phyloP scores from a whole-genome alignment of 2,329 filamentous ascomycete genomes.

The Aulographum hederae region DNA sequence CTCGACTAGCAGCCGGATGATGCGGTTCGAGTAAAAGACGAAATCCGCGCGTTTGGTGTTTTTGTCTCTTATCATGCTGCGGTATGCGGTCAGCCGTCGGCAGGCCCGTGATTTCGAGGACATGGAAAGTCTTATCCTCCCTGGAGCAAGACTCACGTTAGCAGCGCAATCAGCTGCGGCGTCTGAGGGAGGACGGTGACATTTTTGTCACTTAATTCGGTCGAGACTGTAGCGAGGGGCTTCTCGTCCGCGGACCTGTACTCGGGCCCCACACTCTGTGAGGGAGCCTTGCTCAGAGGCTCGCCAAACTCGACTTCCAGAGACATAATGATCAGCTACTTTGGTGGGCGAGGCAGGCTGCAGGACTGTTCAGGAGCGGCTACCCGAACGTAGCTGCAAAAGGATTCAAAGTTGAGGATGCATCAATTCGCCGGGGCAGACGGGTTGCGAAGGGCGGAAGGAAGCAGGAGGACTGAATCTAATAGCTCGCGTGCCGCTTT shows the following conservation, averaged over 20 bases:
- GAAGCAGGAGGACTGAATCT: too few relatives aligned
- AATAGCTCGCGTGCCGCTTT: too few relatives aligned
- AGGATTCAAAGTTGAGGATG: too few relatives aligned
- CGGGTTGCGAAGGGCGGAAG: too few relatives aligned
- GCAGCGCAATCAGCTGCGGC: conserved; percentile 85
- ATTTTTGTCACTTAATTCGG: conserved; percentile 62
- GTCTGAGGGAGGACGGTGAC: conserved; percentile 84
- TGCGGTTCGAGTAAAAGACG: conserved; percentile 97
- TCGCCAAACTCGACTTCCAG: background rate
- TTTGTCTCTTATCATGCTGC: conserved; percentile 85
- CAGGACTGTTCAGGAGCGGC: too few relatives aligned
- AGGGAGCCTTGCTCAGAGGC: conserved; percentile 17
- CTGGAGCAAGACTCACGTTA: conserved; percentile 55
- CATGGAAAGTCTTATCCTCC: conserved; percentile 1
- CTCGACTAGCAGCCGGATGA: conserved; percentile 90
- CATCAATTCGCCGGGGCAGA: too few relatives aligned
- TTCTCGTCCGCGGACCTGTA: conserved; percentile 64
- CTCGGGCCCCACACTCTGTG: conserved; percentile 56
- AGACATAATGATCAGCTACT: too few relatives aligned
- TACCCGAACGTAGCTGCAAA: too few relatives aligned
- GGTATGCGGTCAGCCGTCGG: background rate
- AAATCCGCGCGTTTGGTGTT: conserved; percentile 86
- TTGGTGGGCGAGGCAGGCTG: too few relatives aligned
- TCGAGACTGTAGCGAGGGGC: conserved; percentile 77
- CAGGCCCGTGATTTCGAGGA: background rate